Evolutionary conservation across 2,329 filamentous ascomycete species (phyloP), one percentile per base, ranked within the genome.

Genomic region (Lachnellula occidentalis): DNA sequence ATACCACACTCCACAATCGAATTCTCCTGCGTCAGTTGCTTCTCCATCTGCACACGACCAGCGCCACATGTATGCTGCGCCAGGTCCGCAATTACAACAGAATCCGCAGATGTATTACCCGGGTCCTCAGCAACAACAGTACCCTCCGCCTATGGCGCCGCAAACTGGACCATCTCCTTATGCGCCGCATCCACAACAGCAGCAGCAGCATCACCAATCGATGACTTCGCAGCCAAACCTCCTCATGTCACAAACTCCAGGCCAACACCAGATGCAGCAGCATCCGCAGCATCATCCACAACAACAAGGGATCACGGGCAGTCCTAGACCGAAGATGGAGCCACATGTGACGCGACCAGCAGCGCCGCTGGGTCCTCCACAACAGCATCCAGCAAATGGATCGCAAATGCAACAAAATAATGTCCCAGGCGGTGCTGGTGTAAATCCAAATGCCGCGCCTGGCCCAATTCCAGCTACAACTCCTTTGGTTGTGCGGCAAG

Each of bases 381-480:
- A 68, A 17, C 27, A 31, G 27, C 71, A 73, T 50, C 62, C 61
- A 47, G 58, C 68, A 53, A 77, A 77, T 58, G 73, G 71, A 61
- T 47, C 74, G 69, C 50, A 68, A 73, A 56, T 74, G 74, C 54
- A 75, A 72, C 64, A 71, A 70, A 60, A 74, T 74, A 27, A 72
- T 72, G 61, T 62, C 17, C 64, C 63, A 19, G 70, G 69, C 56
- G 72, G 53, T 53, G 71, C 51, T 5, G 86, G 83, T 21, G 81
- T 90, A 34, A 95, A 94, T 69, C 86, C 91, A 11, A 96, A 92
- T 67, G 91, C 92, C 36, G 94, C 94, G 1, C 94, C 94, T 6
- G 94, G 94, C 2, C 94, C 94, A 0, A 99, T 99, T 65, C 94
- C 94, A 12, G 94, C 94, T 0, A 99, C 94, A 2, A 97, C 94